phyloP scores from a whole-genome alignment of 1,284 basidiomycete genomes.

The Mycosarcoma maydis region DNA sequence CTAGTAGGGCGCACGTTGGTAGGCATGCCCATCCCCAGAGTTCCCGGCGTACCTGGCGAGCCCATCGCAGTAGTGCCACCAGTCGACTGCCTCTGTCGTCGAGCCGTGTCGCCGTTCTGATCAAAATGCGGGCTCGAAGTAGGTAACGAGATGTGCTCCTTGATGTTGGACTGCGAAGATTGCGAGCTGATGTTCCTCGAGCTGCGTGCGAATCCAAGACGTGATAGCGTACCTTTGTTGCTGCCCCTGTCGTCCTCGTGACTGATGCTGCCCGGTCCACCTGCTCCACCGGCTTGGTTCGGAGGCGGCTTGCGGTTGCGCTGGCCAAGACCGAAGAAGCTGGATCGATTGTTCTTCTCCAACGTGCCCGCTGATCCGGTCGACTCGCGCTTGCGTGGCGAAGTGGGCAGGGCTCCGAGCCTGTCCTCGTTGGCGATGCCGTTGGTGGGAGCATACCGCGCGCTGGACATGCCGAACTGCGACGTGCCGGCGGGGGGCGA shows the following conservation, averaged over 20 bases:
- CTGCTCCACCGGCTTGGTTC: slow-evolving; percentile 13
- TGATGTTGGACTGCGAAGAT: slow-evolving; percentile 43
- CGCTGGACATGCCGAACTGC: slow-evolving; percentile 25
- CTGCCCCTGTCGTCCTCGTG: slow-evolving; percentile 34
- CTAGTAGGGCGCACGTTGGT: slow-evolving; percentile 19
- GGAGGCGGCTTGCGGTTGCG: slow-evolving; percentile 55
- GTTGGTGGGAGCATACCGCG: slow-evolving; percentile 21
- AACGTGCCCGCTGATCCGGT: slow-evolving; percentile 28
- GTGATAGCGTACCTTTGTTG: slow-evolving; percentile 50
- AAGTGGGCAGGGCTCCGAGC: slow-evolving; percentile 42
- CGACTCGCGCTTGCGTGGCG: slow-evolving; percentile 53
- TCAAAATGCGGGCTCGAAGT: slow-evolving; percentile 60
- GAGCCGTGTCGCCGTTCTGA: slow-evolving; percentile 49
- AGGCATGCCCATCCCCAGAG: slow-evolving; percentile 20
- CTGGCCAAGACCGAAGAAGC: slow-evolving; percentile 57
- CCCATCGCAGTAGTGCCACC: slow-evolving; percentile 9
- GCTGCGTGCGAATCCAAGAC: slow-evolving; percentile 52
- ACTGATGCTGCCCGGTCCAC: slow-evolving; percentile 9
- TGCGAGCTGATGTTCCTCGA: slow-evolving; percentile 37
- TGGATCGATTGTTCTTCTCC: slow-evolving; percentile 47
- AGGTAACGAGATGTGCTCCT: slow-evolving; percentile 64
- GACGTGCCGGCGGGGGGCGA: slow-evolving; percentile 16
- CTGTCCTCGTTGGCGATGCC: slow-evolving; percentile 32
- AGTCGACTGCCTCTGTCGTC: slow-evolving; percentile 43
- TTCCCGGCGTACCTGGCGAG: slow-evolving; percentile 4